Conservation (phyloP, 176 grass and related monocot genomes). For the Microstegium vimineum region DNA sequence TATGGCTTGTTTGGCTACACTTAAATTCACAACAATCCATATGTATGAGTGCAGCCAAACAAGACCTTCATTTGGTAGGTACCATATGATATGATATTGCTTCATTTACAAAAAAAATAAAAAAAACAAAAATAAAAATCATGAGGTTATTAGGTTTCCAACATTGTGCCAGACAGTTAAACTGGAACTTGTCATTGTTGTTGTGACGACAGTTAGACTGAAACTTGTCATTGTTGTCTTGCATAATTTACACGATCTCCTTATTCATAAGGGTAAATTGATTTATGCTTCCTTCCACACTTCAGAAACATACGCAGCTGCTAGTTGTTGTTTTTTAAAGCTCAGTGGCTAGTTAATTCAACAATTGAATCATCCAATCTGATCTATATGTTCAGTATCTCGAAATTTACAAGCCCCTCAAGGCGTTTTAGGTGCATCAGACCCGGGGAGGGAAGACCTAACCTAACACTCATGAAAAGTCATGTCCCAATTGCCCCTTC, state of each 20-base stretch:
- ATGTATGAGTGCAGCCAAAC: neutral
- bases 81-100: too few species aligned
- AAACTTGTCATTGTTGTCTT: neutral
- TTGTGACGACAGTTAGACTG: too few species aligned
- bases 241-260: neutral
- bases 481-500: neutral
- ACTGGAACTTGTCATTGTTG: neutral
- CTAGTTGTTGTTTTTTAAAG: neutral
- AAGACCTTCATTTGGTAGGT: too few species aligned
- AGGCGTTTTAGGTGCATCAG: neutral
- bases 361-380: neutral
- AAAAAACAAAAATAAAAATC: too few species aligned
- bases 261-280: neutral
- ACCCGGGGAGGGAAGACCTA: neutral
- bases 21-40: too few species aligned
- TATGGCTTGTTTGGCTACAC: too few species aligned
- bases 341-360: constrained; percentile 1
- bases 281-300: neutral
- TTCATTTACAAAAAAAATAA: too few species aligned
- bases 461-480: neutral
- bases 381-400: neutral
- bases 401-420: neutral
- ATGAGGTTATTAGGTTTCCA: too few species aligned
- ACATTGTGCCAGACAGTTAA: neutral
- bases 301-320: neutral